Base-by-base conservation (phyloP, 139 green algal genomes). In the Auxenochlorella pyrenoidosa region DNA sequence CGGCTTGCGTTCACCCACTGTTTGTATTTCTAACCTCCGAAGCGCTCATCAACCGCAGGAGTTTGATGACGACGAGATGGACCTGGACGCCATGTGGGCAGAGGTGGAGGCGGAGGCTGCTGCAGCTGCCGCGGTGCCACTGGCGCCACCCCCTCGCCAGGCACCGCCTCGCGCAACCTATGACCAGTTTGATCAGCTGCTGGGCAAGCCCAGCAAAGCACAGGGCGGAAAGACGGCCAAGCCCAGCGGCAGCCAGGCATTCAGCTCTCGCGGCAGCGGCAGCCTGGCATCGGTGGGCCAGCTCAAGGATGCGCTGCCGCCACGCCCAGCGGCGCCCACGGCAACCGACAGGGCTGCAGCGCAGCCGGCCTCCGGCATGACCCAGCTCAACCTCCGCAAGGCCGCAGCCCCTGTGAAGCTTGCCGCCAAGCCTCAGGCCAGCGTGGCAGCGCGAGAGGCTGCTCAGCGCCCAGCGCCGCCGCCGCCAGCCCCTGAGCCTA, bases 401-500 rank as follows among this genome's bases (percentile, higher is more conserved):
- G 1, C 19, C 0, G 40, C 84, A 34, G 18, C 41, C 30, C 58
- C 75, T 0, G 21, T 77, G 32, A 36, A 59, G 43, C 40, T 88
- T 13, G 12, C 65, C 1, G 68, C 82, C 68, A 79, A 79, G 68
- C 82, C 68, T 1, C n/a, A 70, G 68, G 82, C 66, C 44, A 72
- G 38, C 44, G 4, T 16, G 3, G 34, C 71, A 24, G 66, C 58
- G 30, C 66, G 63, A 5, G 43, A 59, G 0, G 80, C 80, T 3
- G 80, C 80, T 0, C 60, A 76, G 80, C 60, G n/a, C 4, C 58
- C 65, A 4, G 41, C 30, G 30, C 81, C 81, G 13, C 79, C 79
- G 5, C 59, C 60, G 28, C 59, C 79, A 16, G 22, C 73, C 30
- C 73, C 73, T 26, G 18, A 80, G 73, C 59, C 60, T 2, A 60